Percentiles rank a stretch among this genome's conserved stretches.
Evolutionary conservation across 1,284 basidiomycete species (phyloP).

Genomic region (Exobasidium cylindrosporum): DNA sequence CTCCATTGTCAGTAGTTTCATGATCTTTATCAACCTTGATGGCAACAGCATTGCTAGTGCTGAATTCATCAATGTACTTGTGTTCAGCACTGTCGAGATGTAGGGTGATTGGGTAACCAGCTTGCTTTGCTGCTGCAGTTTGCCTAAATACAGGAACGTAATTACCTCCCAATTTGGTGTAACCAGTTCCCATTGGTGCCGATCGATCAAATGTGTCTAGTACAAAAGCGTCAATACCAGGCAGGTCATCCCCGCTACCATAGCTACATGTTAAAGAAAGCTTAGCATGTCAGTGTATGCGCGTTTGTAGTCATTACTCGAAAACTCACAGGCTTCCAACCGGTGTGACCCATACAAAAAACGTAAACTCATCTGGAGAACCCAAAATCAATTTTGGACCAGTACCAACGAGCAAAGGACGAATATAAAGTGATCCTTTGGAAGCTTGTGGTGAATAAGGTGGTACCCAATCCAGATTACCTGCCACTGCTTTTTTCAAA

Average conservation of each 20-base stretch:
- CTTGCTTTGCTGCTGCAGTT: constrained; percentile 48
- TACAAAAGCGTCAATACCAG: constrained; percentile 54
- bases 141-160: constrained; percentile 53
- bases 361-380: constrained; percentile 53
- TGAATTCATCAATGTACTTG: constrained; percentile 54
- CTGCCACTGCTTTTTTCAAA: constrained; percentile 46
- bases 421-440: constrained; percentile 44
- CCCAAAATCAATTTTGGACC: constrained; percentile 48
- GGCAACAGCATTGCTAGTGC: constrained; percentile 54
- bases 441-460: constrained; percentile 40
- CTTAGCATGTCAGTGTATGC: background rate
- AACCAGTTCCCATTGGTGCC: constrained; percentile 50
- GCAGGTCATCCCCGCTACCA: constrained; percentile 46
- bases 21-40: constrained; percentile 23
- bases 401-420: constrained; percentile 49
- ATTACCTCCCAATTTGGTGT: constrained; percentile 55
- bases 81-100: constrained; percentile 47
- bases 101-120: constrained; percentile 55
- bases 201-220: constrained; percentile 55
- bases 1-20: background rate
- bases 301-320: background rate
- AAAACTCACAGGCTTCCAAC: constrained; percentile 11
- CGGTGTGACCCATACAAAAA: constrained; percentile 45
- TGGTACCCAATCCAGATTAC: constrained; percentile 55
- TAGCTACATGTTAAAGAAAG: constrained; percentile 37